Evolutionary conservation across 169 alveolate genomes (phyloP).

Genomic region (Eimeria acervulina): DNA sequence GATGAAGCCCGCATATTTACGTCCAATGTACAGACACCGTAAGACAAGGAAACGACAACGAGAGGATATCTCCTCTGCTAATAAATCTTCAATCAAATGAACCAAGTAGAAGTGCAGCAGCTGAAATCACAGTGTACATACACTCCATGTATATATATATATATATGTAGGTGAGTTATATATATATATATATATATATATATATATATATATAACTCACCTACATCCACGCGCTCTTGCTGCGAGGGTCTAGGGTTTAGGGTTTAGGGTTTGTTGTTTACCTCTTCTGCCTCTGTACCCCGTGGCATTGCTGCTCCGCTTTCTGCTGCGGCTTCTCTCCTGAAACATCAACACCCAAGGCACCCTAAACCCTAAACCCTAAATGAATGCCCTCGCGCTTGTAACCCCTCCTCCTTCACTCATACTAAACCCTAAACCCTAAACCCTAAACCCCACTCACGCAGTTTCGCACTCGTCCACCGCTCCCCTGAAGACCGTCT

Average conservation of each 20-base stretch:
- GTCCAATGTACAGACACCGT: slow-evolving; percentile 28
- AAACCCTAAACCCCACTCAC: neutral
- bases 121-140: too few relatives aligned
- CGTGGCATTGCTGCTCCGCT: neutral
- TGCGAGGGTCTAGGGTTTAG: neutral
- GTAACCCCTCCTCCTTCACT: too few relatives aligned
- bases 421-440: too few relatives aligned
- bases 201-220: too few relatives aligned
- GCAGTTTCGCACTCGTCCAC: slow-evolving; percentile 2
- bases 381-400: too few relatives aligned
- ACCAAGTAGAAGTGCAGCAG: slow-evolving; percentile 6
- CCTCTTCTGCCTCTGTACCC: slow-evolving; percentile 18
- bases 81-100: slow-evolving; percentile 1
- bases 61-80: neutral
- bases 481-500: slow-evolving; percentile 2
- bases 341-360: neutral
- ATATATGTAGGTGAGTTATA: too few relatives aligned
- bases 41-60: neutral
- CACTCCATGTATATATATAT: too few relatives aligned
- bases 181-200: too few relatives aligned
- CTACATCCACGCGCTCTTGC: neutral
- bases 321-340: slow-evolving; percentile 31
- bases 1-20: slow-evolving; percentile 6
- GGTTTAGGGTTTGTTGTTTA: neutral
- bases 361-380: slow-evolving; percentile 33